phyloP scores from a whole-genome alignment of 2,329 filamentous ascomycete genomes.

The Aureobasidium namibiae region DNA sequence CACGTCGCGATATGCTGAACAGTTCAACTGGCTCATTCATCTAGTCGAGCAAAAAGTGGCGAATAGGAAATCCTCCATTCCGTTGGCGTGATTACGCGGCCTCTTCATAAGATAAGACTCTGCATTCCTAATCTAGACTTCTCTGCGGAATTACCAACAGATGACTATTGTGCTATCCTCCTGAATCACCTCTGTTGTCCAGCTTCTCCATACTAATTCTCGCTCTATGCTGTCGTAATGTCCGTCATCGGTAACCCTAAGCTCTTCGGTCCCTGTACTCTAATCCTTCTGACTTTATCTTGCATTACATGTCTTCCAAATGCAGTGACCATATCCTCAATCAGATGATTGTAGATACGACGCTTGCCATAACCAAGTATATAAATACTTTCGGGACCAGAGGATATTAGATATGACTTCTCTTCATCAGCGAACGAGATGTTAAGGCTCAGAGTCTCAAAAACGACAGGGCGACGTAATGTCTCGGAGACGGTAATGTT shows the following conservation, averaged over 20 bases:
- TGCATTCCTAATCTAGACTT: no score
- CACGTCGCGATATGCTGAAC: no score
- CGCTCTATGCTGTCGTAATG: background rate
- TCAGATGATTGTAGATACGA: background rate
- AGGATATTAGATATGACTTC: background rate
- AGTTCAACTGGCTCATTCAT: no score
- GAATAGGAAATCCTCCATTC: no score
- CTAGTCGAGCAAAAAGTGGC: no score
- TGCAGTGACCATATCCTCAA: background rate
- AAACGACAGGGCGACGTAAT: background rate
- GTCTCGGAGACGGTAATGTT: background rate
- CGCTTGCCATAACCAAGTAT: slow-evolving; percentile 5
- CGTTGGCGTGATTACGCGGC: no score
- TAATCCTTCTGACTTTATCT: background rate
- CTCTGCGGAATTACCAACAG: no score
- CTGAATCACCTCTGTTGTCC: no score
- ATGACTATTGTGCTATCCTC: no score
- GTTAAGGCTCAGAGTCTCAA: background rate
- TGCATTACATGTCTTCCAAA: background rate
- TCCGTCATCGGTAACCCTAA: background rate
- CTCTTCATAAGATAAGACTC: no score
- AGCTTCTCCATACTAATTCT: background rate
- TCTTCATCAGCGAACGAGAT: background rate
- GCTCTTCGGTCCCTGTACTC: background rate
- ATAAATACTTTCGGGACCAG: slow-evolving; percentile 1